Conservation (phyloP, 2,329 filamentous ascomycete genomes). For the Hymenoscyphus linearis region DNA sequence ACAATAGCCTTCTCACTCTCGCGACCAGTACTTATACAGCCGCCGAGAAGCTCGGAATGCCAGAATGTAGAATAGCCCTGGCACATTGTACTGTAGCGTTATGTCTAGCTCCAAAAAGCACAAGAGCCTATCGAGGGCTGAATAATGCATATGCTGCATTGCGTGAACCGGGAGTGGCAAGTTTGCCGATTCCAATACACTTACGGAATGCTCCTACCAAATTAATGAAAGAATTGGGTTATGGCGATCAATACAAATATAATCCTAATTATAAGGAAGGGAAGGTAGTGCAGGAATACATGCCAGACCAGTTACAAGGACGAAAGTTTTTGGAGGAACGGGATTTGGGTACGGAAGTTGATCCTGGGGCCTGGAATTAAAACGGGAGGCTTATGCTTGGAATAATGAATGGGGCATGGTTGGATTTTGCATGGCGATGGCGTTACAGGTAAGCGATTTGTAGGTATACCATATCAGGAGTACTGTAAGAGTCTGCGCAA, state of each 20-base stretch:
- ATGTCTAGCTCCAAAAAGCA: constrained; percentile 77
- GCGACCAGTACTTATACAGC: constrained; percentile 84
- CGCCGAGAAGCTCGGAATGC: constrained; percentile 89
- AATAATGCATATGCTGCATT: constrained; percentile 76
- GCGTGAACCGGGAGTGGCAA: constrained; percentile 75
- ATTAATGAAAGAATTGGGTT: constrained; percentile 89
- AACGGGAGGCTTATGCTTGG: background rate
- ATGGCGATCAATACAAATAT: constrained; percentile 91
- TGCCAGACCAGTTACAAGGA: constrained; percentile 71
- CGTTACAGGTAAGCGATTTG: constrained; percentile 8
- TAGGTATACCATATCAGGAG: background rate
- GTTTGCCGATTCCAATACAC: constrained; percentile 78
- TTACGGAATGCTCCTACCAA: constrained; percentile 87
- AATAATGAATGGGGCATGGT: background rate
- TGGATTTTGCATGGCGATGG: constrained; percentile 14
- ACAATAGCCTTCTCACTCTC: constrained; percentile 75
- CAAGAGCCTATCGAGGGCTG: constrained; percentile 75
- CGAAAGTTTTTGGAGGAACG: constrained; percentile 71
- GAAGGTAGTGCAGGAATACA: constrained; percentile 77
- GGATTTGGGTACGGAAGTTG: constrained; percentile 73
- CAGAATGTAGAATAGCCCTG: constrained; percentile 87
- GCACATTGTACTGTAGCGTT: constrained; percentile 83
- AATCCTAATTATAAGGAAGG: constrained; percentile 86
- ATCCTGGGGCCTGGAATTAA: constrained; percentile 43
- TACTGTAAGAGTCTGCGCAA: background rate